phyloP scores from a whole-genome alignment of 2,329 filamentous ascomycete genomes.

The Paraphoma chrysanthemicola region DNA sequence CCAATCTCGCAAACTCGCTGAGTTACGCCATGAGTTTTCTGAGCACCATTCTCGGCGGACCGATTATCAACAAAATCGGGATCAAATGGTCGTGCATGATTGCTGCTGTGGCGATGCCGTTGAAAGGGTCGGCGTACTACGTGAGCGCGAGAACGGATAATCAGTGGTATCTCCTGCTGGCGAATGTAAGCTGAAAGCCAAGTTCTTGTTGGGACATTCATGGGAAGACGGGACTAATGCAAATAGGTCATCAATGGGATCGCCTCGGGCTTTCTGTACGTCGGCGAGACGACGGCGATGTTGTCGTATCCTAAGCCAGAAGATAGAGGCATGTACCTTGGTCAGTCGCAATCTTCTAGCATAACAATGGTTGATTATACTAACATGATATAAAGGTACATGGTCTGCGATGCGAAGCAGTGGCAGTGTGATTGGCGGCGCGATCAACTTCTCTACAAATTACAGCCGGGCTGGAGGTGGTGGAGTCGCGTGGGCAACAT shows the following conservation, averaged over 20 bases:
- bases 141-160: slow-evolving; percentile 7
- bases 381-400: slow-evolving; percentile 5
- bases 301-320: slow-evolving; percentile 12
- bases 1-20: slow-evolving; percentile 12
- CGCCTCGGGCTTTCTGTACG: slow-evolving; percentile 10
- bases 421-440: slow-evolving; percentile 15
- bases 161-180: slow-evolving; percentile 9
- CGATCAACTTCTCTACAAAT: slow-evolving; percentile 16
- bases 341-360: neutral
- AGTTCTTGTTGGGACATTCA: neutral
- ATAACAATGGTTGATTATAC: neutral
- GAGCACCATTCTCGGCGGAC: slow-evolving; percentile 14
- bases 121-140: slow-evolving; percentile 14
- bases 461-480: slow-evolving; percentile 2
- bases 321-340: slow-evolving; percentile 13
- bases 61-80: slow-evolving; percentile 14
- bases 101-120: slow-evolving; percentile 11
- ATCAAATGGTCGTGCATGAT: slow-evolving; percentile 17
- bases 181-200: slow-evolving; percentile 3
- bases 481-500: slow-evolving; percentile 11
- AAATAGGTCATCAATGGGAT: slow-evolving; percentile 8
- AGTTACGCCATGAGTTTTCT: slow-evolving; percentile 13
- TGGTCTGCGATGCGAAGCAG: slow-evolving; percentile 18
- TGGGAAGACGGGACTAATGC: neutral
- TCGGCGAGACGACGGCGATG: slow-evolving; percentile 18